A percentile compares a stretch with the other conserved stretches of the same genome.
Conservation (phyloP, 352 stramenopile species). For the Pythium chondricola region DNA sequence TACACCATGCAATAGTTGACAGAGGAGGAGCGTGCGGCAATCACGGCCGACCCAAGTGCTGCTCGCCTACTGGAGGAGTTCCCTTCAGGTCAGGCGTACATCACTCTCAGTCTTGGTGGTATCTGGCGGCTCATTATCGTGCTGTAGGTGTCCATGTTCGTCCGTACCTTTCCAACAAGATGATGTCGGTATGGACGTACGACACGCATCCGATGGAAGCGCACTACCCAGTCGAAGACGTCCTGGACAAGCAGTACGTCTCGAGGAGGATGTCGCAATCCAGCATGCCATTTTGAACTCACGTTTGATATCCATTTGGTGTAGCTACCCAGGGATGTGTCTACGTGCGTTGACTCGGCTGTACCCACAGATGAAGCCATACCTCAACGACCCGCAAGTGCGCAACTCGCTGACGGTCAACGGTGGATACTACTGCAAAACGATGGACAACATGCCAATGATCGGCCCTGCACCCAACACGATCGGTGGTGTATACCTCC, state of each 20-base stretch:
- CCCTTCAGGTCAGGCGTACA: conserved; percentile 22
- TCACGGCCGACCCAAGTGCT: conserved; percentile 29
- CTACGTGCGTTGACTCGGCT: conserved; percentile 47
- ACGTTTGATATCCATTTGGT: background rate
- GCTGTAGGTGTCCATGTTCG: conserved; percentile 60
- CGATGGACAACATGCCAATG: conserved; percentile 63
- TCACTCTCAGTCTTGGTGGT: background rate
- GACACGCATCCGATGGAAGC: conserved; percentile 53
- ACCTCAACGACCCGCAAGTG: conserved; percentile 46
- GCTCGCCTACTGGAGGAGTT: conserved; percentile 50
- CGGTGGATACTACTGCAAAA: conserved; percentile 80
- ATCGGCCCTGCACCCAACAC: conserved; percentile 57
- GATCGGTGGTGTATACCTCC: conserved; percentile 54
- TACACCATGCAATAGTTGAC: conserved; percentile 55
- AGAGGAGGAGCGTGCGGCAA: conserved; percentile 35
- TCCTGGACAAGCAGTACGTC: conserved; percentile 44
- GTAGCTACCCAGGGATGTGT: conserved; percentile 69
- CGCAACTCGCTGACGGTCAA: conserved; percentile 62
- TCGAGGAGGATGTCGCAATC: too few relatives aligned
- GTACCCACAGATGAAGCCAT: conserved; percentile 58
- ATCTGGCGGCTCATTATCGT: too few relatives aligned
- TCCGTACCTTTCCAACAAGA: conserved; percentile 48
- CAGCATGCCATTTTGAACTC: too few relatives aligned
- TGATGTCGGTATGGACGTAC: conserved; percentile 78
- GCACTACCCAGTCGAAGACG: conserved; percentile 60